Percentiles rank a stretch among this genome's conserved stretches.
Evolutionary conservation across 2,329 filamentous ascomycete genomes (phyloP).

Genomic region (Paecilomyces formosus): DNA sequence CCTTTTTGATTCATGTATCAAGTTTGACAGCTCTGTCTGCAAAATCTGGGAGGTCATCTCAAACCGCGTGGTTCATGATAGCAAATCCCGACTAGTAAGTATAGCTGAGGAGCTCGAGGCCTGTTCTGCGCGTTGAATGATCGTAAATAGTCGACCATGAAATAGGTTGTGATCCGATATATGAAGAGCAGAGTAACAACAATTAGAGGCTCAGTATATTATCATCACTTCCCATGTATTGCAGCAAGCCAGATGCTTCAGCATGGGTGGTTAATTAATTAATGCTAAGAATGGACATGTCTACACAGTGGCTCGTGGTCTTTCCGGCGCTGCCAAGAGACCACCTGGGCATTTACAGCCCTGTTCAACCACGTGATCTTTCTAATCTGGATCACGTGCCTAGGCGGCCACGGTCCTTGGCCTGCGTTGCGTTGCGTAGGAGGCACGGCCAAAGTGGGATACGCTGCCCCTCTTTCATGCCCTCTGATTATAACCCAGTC

Average conservation of each 20-base stretch:
- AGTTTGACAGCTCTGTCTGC: slow-evolving; percentile 76
- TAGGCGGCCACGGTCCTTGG: background rate
- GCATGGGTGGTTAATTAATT: background rate
- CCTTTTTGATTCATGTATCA: slow-evolving; percentile 91
- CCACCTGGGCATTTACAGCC: background rate
- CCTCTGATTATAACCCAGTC: background rate
- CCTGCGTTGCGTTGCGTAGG: background rate
- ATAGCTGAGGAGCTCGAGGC: slow-evolving; percentile 1
- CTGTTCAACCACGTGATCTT: background rate
- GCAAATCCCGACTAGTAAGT: slow-evolving; percentile 19
- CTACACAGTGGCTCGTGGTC: slow-evolving; percentile 9
- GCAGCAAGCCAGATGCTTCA: background rate
- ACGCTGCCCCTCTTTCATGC: slow-evolving; percentile 1
- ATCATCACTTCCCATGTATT: background rate
- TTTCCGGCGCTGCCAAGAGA: slow-evolving; percentile 14
- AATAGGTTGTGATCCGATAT: background rate
- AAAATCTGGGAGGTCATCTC: slow-evolving; percentile 89
- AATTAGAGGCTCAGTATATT: background rate
- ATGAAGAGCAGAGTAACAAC: background rate
- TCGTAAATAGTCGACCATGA: background rate
- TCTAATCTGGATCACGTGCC: background rate
- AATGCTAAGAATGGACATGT: background rate
- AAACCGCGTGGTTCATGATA: slow-evolving; percentile 18
- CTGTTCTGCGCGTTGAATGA: background rate
- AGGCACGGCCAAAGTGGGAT: background rate